Base-by-base conservation (phyloP, 139 green algal species). In the Diplosphaera chodatii region DNA sequence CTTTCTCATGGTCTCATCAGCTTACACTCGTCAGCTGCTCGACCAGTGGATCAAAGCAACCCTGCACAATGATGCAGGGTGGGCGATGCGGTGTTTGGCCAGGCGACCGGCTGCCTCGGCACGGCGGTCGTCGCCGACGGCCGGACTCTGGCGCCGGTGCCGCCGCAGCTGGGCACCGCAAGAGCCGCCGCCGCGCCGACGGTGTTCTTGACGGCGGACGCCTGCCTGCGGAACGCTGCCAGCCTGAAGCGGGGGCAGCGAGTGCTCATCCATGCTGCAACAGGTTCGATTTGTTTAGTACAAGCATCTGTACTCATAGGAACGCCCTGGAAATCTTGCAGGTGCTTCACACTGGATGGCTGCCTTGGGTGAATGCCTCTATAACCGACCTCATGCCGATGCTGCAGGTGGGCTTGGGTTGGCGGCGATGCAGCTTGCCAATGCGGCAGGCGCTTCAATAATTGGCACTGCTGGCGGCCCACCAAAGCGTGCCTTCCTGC, bases 161-260 rank as follows among this genome's bases (percentile, higher is more conserved):
- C 66, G 68, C 73, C 25, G 27, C 59, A 25, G 15, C 22, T 78
- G 59, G 23, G 40, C 33, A 25, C 63, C 28, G 1, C 63, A 20
- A 37, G 29, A 23, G 73, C 73, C 48, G 66, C 73, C 20, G 64
- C 73, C 48, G 29, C 73, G 55, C 73, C 73, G 28, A 78, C 73
- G 27, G 73, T 78, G 32, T 73, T 78, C 55, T 40, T 73, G 5
- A 78, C 73, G 40, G 73, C 65, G 22, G 66, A 78, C 16, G 31
- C 40, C 13, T 67, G 55, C 16, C 67, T 78, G 1, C 25, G 41
- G 16, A 30, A 66, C 16, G 73, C 73, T 20, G 73, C 73, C 22
- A 25, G 48, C 3, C 41, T 73, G 56, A 29, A 41, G 67, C 32
- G 29, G 22, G 72, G 72, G 6, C 31, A 70, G 23, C 32, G 1